A percentile compares a stretch with the other conserved stretches of the same genome.
phyloP scores from a whole-genome alignment of 2,329 filamentous ascomycete genomes.

The Raffaelea arxii region DNA sequence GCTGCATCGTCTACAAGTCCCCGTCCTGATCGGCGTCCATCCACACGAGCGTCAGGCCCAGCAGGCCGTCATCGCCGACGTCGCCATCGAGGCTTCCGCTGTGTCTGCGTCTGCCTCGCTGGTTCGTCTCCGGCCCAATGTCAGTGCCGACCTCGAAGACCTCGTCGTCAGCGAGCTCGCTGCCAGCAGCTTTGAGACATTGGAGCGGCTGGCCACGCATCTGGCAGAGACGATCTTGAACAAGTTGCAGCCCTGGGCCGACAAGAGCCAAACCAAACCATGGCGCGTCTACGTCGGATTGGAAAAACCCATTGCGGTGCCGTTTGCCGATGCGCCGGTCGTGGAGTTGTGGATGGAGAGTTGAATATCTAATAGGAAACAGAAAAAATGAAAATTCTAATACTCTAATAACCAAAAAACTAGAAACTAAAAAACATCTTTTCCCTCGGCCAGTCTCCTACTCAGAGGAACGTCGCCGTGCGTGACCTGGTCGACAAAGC shows the following conservation, averaged over 20 bases:
- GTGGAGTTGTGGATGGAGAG: constrained; percentile 43
- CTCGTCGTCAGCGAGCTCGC: constrained; percentile 50
- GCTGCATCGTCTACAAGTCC: constrained; percentile 50
- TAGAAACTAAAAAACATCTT: neutral
- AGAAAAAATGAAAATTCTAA: neutral
- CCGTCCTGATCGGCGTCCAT: constrained; percentile 64
- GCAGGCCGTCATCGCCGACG: constrained; percentile 10
- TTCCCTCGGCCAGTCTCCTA: constrained; percentile 22
- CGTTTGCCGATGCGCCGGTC: constrained; percentile 59
- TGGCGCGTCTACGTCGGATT: constrained; percentile 51
- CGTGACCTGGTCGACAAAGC: constrained; percentile 62
- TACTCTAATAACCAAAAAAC: neutral
- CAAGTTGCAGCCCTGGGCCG: constrained; percentile 22
- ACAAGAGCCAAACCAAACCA: constrained; percentile 19
- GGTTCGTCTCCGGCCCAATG: too few relatives aligned
- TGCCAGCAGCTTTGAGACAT: constrained; percentile 49
- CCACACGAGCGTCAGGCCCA: constrained; percentile 50
- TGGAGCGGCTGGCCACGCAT: constrained; percentile 49
- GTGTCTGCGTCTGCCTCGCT: too few relatives aligned
- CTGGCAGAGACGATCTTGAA: constrained; percentile 35
- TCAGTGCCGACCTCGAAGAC: constrained; percentile 51
- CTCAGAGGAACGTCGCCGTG: constrained; percentile 61
- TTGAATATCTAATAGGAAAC: neutral
- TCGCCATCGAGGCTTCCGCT: constrained; percentile 48
- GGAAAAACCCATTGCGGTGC: constrained; percentile 65